Evolutionary conservation across 148 eudicot species (phyloP), one percentile per base, ranked within the genome.

Genomic region (Nepenthes gracilis): DNA sequence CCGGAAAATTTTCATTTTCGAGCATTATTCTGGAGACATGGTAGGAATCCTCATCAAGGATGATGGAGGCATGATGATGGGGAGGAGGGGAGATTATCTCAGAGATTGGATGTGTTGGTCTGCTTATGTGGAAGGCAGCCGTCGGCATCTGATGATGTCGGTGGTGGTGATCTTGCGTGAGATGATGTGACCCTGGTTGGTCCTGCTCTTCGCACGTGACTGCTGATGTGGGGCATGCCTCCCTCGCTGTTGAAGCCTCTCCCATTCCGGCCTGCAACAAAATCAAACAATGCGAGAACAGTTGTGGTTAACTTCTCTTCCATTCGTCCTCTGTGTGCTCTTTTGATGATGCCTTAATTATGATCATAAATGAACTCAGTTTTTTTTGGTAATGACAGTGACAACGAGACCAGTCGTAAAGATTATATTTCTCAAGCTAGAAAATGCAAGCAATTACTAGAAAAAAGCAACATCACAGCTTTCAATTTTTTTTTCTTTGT

Each of bases 21-120:
- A 88, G 84, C 81, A 89, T 79, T 9, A 85, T 72, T 65, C 96
- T 71, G 45, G 90, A 79, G 61, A 84, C 83, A 70, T 82, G 90
- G 60, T 79, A 85, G 13, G 92, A 58, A 56, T 80, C 70, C 1
- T 83, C 82, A 64, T 81, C 90, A 54, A 83, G 77, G 63, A 79
- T 85, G 34, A 71, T 61, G 67, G 94, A 78, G 61, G 82, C 71
- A 69, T 85, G 86, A 51, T 85, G 87, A 3, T 77, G 81, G 1
- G 84, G 67, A 36, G 88, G 82, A 1, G 96, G 84, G 47, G 80
- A 38, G 5, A 85, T 75, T 35, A 84, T 78, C 63, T 85, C 63
- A 11, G 97, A 80, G 9, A 83, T 81, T 2, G 93, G 69, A 37
- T 78, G 73, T 33, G 83, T 74, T 37, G 96, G 90, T 76, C 84